These are phyloP conservation scores for Catharanthus roseus DNA, from an alignment of 257 asterid genomes.

Conservation along the genomic window DNA sequence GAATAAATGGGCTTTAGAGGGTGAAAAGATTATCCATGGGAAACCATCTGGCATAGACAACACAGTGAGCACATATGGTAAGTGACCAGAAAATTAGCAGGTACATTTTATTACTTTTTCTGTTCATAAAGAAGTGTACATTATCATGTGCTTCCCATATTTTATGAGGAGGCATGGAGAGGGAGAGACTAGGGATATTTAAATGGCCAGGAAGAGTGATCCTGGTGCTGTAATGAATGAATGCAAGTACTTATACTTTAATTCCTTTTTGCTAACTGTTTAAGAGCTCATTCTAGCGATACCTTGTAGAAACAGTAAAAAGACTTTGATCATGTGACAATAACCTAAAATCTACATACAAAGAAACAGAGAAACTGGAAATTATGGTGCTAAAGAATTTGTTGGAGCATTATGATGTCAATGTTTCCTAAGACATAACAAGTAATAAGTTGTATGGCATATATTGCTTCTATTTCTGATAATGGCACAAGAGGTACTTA, in stretches of 20 bases:
- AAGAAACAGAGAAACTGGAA: background rate
- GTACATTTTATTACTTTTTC: background rate
- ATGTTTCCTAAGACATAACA: background rate
- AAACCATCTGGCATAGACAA: slow-evolving; percentile 98
- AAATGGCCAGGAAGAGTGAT: background rate
- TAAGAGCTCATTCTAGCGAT: background rate
- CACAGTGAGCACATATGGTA: slow-evolving; percentile 96
- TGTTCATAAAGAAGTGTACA: background rate
- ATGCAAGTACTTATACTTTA: slow-evolving; percentile 1
- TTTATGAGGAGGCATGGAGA: background rate
- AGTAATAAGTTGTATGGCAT: background rate
- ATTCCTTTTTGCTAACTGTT: no score
- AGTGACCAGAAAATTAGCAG: slow-evolving; percentile 21
- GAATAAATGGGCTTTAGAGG: slow-evolving; percentile 95
- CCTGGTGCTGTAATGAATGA: background rate
- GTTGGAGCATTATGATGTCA: background rate
- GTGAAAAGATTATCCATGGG: slow-evolving; percentile 95
- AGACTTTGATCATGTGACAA: background rate
- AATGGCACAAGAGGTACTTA: background rate
- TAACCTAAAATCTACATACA: background rate
- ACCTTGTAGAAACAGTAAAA: background rate
- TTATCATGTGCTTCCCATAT: background rate
- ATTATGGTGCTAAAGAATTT: background rate
- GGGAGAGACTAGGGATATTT: background rate
- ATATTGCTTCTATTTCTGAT: background rate